A percentile compares a stretch with the other conserved stretches of the same genome.
Evolutionary conservation across 768 basidiomycete species (phyloP).

Genomic region (Mrakia frigida): DNA sequence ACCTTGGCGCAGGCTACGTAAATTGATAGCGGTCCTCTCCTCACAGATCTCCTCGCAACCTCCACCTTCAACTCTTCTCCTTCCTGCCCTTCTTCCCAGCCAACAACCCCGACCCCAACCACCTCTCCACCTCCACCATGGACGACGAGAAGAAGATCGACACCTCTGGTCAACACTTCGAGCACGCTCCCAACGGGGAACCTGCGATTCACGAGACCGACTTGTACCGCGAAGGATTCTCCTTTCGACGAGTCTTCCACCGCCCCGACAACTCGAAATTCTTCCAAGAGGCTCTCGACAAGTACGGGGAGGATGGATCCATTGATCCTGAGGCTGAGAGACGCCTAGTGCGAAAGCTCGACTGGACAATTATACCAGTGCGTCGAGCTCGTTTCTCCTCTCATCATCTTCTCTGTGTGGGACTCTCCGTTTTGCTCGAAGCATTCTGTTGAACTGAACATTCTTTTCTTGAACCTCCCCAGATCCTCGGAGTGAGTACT

Average conservation of each 20-base stretch:
- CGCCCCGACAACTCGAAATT: background rate
- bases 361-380: background rate
- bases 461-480: too few relatives aligned
- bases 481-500: background rate
- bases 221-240: constrained; percentile 11
- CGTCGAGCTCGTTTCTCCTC: too few relatives aligned
- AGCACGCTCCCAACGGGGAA: background rate
- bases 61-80: too few relatives aligned
- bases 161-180: constrained; percentile 3
- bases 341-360: constrained; percentile 30
- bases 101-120: too few relatives aligned
- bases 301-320: constrained; percentile 23
- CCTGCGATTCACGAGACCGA: background rate
- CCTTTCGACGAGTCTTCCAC: constrained; percentile 4
- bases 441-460: too few relatives aligned
- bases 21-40: too few relatives aligned
- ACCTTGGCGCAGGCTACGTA: too few relatives aligned
- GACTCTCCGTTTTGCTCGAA: too few relatives aligned
- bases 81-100: too few relatives aligned
- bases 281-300: constrained; percentile 30
- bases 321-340: constrained; percentile 18
- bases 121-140: background rate
- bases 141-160: constrained; percentile 16
- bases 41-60: too few relatives aligned
- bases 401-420: too few relatives aligned